Evolutionary conservation across 2,329 filamentous ascomycete genomes (phyloP).

Genomic region (Fusarium irregulare): DNA sequence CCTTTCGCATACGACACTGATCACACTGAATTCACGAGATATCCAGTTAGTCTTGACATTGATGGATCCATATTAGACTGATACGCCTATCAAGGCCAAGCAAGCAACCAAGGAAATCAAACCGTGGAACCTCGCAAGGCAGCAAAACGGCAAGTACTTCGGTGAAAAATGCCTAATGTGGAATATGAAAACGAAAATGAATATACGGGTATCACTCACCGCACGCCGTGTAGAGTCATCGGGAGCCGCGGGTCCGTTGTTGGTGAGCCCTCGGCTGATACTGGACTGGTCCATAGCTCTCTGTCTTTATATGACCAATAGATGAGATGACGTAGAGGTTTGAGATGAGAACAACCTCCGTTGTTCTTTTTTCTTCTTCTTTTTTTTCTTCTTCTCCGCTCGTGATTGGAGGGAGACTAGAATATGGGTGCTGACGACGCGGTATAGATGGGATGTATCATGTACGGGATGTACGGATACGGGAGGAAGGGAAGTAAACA

Average conservation of each 20-base stretch:
- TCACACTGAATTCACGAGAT: constrained; percentile 53
- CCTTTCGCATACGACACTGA: constrained; percentile 58
- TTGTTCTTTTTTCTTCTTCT: not conserved
- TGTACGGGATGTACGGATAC: not conserved
- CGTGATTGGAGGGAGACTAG: not conserved
- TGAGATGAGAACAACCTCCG: not conserved
- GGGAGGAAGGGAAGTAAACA: constrained; percentile 1
- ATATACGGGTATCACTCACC: constrained; percentile 47
- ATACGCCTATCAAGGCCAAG: not conserved
- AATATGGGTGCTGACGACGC: constrained; percentile 7
- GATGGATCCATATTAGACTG: not conserved
- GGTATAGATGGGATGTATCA: constrained; percentile 6
- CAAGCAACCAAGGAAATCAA: not conserved
- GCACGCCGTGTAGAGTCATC: constrained; percentile 53
- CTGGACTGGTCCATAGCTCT: constrained; percentile 35
- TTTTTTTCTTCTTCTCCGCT: not conserved
- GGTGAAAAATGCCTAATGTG: constrained; percentile 15
- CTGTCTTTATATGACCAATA: not conserved
- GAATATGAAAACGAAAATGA: not conserved
- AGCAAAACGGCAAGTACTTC: not conserved
- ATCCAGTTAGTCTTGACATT: constrained; percentile 7
- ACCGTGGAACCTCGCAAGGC: not conserved
- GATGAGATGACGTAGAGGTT: not conserved
- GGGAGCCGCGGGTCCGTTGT: constrained; percentile 48
- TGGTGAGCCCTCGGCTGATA: constrained; percentile 19